Conservation (phyloP, 495 filamentous ascomycete species). For the Mytilinidion resinicola region DNA sequence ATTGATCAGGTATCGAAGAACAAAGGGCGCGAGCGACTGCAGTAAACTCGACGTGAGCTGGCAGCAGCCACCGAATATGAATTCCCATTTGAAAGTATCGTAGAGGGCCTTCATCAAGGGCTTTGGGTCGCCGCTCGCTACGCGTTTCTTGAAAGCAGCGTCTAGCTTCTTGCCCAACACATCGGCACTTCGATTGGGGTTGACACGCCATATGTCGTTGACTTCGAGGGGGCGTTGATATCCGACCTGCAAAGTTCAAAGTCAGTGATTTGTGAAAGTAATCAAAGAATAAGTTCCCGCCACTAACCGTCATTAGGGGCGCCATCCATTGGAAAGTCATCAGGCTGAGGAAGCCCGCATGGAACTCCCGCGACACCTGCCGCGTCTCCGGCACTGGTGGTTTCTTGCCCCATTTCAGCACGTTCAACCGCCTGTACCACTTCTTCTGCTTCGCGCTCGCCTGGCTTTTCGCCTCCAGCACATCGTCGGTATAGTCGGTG, state of each 20-base stretch:
- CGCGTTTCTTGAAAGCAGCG: slow-evolving; percentile 59
- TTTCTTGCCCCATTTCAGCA: slow-evolving; percentile 52
- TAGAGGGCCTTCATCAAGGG: slow-evolving; percentile 76
- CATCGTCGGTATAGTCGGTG: slow-evolving; percentile 42
- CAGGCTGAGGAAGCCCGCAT: slow-evolving; percentile 52
- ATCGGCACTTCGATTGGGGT: slow-evolving; percentile 68
- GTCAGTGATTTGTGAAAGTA: slow-evolving; percentile 1
- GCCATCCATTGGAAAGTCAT: slow-evolving; percentile 65
- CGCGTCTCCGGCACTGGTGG: slow-evolving; percentile 56
- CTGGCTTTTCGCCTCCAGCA: slow-evolving; percentile 28
- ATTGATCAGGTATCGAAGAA: slow-evolving; percentile 36
- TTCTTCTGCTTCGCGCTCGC: slow-evolving; percentile 38
- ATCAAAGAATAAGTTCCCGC: slow-evolving; percentile 2
- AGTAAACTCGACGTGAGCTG: slow-evolving; percentile 64
- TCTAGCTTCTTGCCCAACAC: slow-evolving; percentile 57
- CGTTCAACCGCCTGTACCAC: slow-evolving; percentile 58
- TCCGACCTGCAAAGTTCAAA: slow-evolving; percentile 48
- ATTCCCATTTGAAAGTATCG: slow-evolving; percentile 81
- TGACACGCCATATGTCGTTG: slow-evolving; percentile 82
- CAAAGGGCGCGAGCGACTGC: slow-evolving; percentile 63
- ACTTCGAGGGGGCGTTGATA: slow-evolving; percentile 79
- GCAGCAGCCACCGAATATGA: slow-evolving; percentile 74
- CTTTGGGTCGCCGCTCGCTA: slow-evolving; percentile 60
- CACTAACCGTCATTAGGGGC: slow-evolving; percentile 57
- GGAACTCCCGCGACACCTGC: slow-evolving; percentile 49